These are phyloP conservation scores for Paracamarosporium sp. DNA, from an alignment of 2,329 filamentous ascomycete genomes.

Conservation along the genomic window DNA sequence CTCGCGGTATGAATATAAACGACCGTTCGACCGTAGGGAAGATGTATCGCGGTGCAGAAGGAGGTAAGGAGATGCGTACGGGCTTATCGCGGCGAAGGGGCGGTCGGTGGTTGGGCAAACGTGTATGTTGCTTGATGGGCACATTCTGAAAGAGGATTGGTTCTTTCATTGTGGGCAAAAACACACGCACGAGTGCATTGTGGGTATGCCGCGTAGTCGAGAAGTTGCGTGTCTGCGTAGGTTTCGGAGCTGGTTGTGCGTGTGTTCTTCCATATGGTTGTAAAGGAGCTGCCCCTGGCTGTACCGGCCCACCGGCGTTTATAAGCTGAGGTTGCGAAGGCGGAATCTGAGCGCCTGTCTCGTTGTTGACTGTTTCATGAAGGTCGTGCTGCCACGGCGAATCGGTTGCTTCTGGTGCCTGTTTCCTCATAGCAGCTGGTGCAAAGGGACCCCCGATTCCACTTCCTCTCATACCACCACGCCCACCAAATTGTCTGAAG, in stretches of 20 bases:
- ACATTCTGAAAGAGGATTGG: conserved; percentile 76
- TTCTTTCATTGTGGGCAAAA: conserved; percentile 75
- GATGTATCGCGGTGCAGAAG: conserved; percentile 81
- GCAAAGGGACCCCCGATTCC: conserved; percentile 61
- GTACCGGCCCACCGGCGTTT: conserved; percentile 20
- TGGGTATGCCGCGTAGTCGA: conserved; percentile 85
- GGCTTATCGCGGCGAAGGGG: conserved; percentile 95
- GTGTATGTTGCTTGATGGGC: conserved; percentile 88
- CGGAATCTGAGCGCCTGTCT: conserved; percentile 41
- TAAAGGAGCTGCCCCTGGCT: conserved; percentile 23
- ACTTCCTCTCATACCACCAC: conserved; percentile 60
- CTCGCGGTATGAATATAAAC: conserved; percentile 97
- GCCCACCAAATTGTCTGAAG: conserved; percentile 70
- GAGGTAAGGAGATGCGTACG: conserved; percentile 88
- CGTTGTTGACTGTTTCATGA: conserved; percentile 70
- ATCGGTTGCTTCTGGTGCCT: conserved; percentile 64
- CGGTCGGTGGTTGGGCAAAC: conserved; percentile 91
- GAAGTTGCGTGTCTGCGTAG: conserved; percentile 57
- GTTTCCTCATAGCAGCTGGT: conserved; percentile 58
- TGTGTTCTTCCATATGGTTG: conserved; percentile 31
- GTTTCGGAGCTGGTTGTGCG: conserved; percentile 32
- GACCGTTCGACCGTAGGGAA: conserved; percentile 89
- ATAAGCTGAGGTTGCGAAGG: conserved; percentile 27
- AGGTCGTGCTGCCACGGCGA: conserved; percentile 93
- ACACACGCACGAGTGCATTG: conserved; percentile 84